Conservation (phyloP, 306 rosid genomes). For the Hippophae tibetana region DNA sequence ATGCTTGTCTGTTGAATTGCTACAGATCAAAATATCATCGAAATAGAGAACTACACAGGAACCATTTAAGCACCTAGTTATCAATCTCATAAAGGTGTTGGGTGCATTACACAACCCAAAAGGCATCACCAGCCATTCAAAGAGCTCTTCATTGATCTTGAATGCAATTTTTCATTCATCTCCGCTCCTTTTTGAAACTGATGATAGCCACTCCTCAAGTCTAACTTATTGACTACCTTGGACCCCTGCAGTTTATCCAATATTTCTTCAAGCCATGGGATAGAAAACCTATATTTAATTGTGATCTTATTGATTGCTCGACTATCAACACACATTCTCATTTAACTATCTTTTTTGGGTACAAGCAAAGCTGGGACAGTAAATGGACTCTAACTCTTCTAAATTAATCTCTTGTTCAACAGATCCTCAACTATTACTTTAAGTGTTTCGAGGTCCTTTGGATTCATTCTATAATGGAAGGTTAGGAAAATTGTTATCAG, state of each 20-base stretch:
- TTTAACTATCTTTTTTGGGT: neutral
- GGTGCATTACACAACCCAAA: too few relatives aligned
- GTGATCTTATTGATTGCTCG: neutral
- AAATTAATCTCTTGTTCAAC: neutral
- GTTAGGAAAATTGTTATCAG: neutral
- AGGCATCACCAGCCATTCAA: too few relatives aligned
- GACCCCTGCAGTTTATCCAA: neutral
- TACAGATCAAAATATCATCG: too few relatives aligned
- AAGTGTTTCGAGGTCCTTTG: neutral
- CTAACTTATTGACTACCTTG: neutral
- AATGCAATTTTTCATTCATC: too few relatives aligned
- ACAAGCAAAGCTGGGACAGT: neutral
- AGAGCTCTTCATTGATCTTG: too few relatives aligned
- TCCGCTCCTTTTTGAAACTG: too few relatives aligned
- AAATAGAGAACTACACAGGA: too few relatives aligned
- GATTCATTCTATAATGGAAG: slow-evolving; percentile 2
- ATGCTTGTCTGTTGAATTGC: too few relatives aligned
- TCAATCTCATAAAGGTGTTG: too few relatives aligned
- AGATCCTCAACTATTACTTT: neutral
- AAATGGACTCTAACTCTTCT: neutral
- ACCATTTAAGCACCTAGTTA: too few relatives aligned
- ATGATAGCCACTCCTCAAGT: neutral
- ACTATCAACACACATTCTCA: neutral
- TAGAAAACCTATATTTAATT: neutral
- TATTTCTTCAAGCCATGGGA: neutral